Conservation (phyloP, 345 rosid species). For the Salix koriyanagi region DNA sequence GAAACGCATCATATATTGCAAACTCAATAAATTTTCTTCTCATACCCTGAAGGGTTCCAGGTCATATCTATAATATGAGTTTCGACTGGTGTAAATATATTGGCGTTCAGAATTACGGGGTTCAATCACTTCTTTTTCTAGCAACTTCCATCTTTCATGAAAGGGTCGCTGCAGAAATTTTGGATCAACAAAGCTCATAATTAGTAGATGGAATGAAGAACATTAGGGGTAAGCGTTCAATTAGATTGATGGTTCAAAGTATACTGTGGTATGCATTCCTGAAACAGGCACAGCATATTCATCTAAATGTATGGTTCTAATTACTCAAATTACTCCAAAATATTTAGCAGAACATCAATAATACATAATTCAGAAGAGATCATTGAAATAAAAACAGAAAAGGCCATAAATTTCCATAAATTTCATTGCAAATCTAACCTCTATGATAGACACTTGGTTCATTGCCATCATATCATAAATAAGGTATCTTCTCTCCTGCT, state of each 20-base stretch:
- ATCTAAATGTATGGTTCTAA: background rate
- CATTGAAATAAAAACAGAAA: background rate
- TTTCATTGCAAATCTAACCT: constrained; percentile 46
- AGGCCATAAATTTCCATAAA: background rate
- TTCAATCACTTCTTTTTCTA: constrained; percentile 88
- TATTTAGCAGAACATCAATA: background rate
- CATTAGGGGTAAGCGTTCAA: background rate
- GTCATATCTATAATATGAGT: constrained; percentile 81
- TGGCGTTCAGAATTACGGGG: constrained; percentile 90
- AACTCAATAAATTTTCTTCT: constrained; percentile 4
- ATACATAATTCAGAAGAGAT: background rate
- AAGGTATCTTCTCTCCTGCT: constrained; percentile 96
- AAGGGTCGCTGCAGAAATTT: constrained; percentile 77
- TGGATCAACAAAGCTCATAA: constrained; percentile 2
- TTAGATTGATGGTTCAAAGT: background rate
- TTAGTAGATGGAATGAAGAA: constrained; percentile 19
- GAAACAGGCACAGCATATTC: background rate
- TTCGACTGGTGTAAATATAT: constrained; percentile 55
- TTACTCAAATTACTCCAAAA: background rate
- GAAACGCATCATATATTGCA: background rate
- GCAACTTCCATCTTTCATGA: constrained; percentile 93
- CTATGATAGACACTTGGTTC: constrained; percentile 60
- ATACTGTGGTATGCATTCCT: background rate
- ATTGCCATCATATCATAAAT: constrained; percentile 94
- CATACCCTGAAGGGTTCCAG: constrained; percentile 95